Evolutionary conservation across 345 rosid genomes (phyloP).

Genomic region (Camelina laxa): DNA sequence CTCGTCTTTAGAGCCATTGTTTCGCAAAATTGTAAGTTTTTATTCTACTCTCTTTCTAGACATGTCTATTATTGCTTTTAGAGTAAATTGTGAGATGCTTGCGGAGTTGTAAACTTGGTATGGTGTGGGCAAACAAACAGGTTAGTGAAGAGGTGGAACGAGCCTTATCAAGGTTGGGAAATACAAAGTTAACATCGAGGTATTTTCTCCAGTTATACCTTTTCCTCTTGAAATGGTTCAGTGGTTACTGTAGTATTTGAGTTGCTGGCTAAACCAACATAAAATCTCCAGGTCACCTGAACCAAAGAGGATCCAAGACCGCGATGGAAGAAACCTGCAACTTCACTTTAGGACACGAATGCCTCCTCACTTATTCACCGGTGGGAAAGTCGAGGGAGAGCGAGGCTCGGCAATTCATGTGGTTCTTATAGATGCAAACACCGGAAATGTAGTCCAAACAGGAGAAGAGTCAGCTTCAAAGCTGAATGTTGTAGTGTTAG

Average conservation of each 20-base stretch:
- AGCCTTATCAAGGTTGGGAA: constrained; percentile 74
- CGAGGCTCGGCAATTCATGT: constrained; percentile 84
- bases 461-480: constrained; percentile 75
- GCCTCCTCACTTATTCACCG: constrained; percentile 95
- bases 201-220: constrained; percentile 31
- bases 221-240: background rate
- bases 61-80: background rate
- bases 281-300: constrained; percentile 56
- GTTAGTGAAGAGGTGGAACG: constrained; percentile 97
- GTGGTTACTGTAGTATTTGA: background rate
- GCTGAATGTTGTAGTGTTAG: constrained; percentile 75
- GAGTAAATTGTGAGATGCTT: background rate
- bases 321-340: constrained; percentile 63
- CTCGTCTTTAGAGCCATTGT: constrained; percentile 94
- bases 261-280: background rate
- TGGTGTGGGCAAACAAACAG: constrained; percentile 47
- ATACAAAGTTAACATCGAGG: constrained; percentile 61
- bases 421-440: constrained; percentile 62
- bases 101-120: constrained; percentile 11
- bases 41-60: background rate
- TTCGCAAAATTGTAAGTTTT: constrained; percentile 82
- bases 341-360: constrained; percentile 82
- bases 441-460: constrained; percentile 65
- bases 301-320: constrained; percentile 62
- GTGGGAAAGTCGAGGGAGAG: constrained; percentile 92